These are phyloP conservation scores for Diophrys appendiculata DNA, from an alignment of 73 alveolate species.

Conservation along the genomic window DNA sequence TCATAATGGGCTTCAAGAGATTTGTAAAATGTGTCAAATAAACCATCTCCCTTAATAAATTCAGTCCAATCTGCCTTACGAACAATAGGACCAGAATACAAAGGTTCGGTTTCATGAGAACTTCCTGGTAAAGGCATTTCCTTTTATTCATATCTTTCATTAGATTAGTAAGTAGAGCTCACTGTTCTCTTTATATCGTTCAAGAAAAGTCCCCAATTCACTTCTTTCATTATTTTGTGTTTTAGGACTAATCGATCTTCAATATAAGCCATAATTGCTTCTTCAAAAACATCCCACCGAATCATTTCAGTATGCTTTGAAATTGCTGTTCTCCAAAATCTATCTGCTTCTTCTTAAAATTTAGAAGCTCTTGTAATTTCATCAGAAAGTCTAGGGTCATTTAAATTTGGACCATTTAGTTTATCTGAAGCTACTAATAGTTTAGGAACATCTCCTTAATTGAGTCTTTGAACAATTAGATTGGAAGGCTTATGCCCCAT, in stretches of 20 bases:
- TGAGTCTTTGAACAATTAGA: too few relatives aligned
- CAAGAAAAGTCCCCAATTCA: neutral
- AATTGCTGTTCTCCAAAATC: neutral
- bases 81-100: neutral
- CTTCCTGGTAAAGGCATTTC: neutral
- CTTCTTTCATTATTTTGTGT: neutral
- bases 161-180: neutral
- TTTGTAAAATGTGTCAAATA: neutral
- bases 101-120: neutral
- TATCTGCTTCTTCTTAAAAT: neutral
- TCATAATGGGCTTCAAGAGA: neutral
- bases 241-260: neutral
- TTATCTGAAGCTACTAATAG: neutral
- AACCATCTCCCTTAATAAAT: neutral
- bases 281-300: neutral
- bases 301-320: neutral
- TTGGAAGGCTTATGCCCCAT: neutral
- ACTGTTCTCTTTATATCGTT: neutral
- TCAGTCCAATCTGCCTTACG: neutral
- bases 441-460: neutral
- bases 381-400: neutral
- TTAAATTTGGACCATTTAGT: neutral
- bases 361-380: neutral
- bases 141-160: neutral
- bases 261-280: neutral